Base-by-base conservation (phyloP, 495 filamentous ascomycete species). In the Hypoxylon lienhwacheense region DNA sequence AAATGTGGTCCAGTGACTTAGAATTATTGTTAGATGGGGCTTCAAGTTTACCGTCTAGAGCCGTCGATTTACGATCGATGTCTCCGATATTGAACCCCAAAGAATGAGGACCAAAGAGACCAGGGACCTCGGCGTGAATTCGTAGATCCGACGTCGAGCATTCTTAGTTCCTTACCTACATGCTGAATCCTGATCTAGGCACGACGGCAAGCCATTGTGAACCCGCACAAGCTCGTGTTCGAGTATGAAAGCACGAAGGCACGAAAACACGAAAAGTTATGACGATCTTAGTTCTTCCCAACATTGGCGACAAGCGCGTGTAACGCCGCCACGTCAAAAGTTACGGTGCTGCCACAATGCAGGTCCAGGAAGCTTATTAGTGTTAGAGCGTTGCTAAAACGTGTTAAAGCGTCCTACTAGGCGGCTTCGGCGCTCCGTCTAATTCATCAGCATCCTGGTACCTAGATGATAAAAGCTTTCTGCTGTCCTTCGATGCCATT, bases 321-420 rank as follows among this genome's bases (percentile, higher is more conserved):
- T 58, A 31, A 50, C 50, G 44, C 49, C 56, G 61, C 61, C 59
- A 64, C 61, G 59, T 66, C 53, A 60, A n/a, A n/a, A 66, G 47
- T 24, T 43, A 44, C 31, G 28, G 47, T 17, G 44, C 50, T 51
- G 47, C 54, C 42, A 55, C 44, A 33, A 66, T 66, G 64, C 64
- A 66, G 64, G 64, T 66, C 63, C 63, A 16, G 35, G 12, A 25
- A 50, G 35, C 47, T 46, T 55, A 26, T 57, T 53, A 22, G 25
- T 40, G 47, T 25, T 49, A 21, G 22, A 25, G 10, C 26, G 31
- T 42, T n/a, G n/a, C n/a, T n/a, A n/a, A n/a, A n/a, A n/a, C n/a
- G n/a, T n/a, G n/a, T n/a, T n/a, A n/a, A n/a, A n/a, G n/a, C n/a
- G n/a, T n/a, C n/a, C n/a, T n/a, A n/a, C n/a, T n/a, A 12, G 7